A percentile compares a stretch with the other conserved stretches of the same genome.
Conservation (phyloP, 2,329 filamentous ascomycete species). For the Teratosphaeria zuluensis region DNA sequence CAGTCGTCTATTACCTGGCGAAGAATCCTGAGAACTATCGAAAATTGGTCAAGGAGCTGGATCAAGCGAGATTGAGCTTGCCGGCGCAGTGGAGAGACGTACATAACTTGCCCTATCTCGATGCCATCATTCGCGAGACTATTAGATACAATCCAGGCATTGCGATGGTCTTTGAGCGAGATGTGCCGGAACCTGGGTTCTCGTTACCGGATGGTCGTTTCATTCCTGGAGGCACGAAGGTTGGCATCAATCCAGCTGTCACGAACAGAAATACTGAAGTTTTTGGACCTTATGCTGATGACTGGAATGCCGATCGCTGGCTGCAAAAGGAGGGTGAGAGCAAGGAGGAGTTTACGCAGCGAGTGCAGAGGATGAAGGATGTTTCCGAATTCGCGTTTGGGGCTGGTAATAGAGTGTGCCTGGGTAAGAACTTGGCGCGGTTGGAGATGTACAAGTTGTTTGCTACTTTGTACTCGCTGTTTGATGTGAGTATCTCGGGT, state of each 20-base stretch:
- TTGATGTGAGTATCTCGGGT: background rate
- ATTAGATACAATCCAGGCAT: constrained; percentile 8
- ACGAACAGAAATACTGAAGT: constrained; percentile 29
- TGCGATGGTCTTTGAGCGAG: constrained; percentile 40
- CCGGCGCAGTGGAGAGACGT: constrained; percentile 1
- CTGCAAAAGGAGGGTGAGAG: constrained; percentile 11
- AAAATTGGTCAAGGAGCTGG: background rate
- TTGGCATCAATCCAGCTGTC: constrained; percentile 34
- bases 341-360: background rate
- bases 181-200: constrained; percentile 19
- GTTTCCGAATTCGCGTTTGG: constrained; percentile 18
- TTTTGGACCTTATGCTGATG: constrained; percentile 19
- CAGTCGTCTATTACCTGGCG: constrained; percentile 15
- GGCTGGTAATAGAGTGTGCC: constrained; percentile 23
- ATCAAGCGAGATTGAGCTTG: background rate
- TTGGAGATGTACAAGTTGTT: constrained; percentile 19
- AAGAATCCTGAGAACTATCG: background rate
- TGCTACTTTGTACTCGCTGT: constrained; percentile 3
- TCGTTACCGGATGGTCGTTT: background rate
- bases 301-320: constrained; percentile 37
- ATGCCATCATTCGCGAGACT: constrained; percentile 26
- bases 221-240: constrained; percentile 27
- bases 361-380: background rate
- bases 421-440: constrained; percentile 17
- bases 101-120: constrained; percentile 21